Evolutionary conservation across 2,329 filamentous ascomycete genomes (phyloP).

Genomic region (Penicillium expansum): DNA sequence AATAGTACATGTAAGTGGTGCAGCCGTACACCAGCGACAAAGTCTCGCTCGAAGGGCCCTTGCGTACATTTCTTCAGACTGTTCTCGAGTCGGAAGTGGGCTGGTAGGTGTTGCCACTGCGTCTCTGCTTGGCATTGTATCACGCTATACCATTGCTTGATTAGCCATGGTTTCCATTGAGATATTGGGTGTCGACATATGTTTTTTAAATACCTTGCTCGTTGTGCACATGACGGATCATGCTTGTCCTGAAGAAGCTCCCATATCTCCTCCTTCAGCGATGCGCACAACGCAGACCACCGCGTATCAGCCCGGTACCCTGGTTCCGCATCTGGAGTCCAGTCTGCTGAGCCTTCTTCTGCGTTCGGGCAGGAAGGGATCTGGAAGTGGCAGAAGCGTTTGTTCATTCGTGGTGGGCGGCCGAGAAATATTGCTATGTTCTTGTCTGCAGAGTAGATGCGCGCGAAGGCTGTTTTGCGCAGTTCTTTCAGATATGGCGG

Average conservation of each 20-base stretch:
- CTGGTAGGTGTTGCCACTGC: slow-evolving; percentile 23
- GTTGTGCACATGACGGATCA: slow-evolving; percentile 17
- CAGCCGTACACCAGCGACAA: slow-evolving; percentile 25
- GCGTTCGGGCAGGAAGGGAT: slow-evolving; percentile 20
- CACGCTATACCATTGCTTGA: slow-evolving; percentile 18
- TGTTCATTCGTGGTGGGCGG: slow-evolving; percentile 46
- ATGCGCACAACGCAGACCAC: slow-evolving; percentile 30
- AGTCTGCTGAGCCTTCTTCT: slow-evolving; percentile 3
- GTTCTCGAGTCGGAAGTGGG: slow-evolving; percentile 22
- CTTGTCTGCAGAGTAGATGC: slow-evolving; percentile 48
- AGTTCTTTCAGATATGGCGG: slow-evolving; percentile 42
- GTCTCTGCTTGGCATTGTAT: slow-evolving; percentile 23
- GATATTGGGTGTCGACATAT: neutral
- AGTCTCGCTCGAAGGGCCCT: slow-evolving; percentile 27
- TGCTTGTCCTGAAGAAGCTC: slow-evolving; percentile 27
- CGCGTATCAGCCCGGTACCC: slow-evolving; percentile 28
- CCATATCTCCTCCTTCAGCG: slow-evolving; percentile 29
- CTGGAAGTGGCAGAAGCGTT: slow-evolving; percentile 42
- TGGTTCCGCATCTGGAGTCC: slow-evolving; percentile 18
- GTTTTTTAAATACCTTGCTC: slow-evolving; percentile 14
- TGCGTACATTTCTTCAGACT: slow-evolving; percentile 22
- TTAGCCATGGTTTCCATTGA: neutral
- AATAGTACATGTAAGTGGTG: slow-evolving; percentile 32
- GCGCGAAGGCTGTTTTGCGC: slow-evolving; percentile 41
- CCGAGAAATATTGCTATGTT: slow-evolving; percentile 50